Evolutionary conservation across 176 grass and related monocot genomes (phyloP).

Genomic region (Alopecurus myosuroides): DNA sequence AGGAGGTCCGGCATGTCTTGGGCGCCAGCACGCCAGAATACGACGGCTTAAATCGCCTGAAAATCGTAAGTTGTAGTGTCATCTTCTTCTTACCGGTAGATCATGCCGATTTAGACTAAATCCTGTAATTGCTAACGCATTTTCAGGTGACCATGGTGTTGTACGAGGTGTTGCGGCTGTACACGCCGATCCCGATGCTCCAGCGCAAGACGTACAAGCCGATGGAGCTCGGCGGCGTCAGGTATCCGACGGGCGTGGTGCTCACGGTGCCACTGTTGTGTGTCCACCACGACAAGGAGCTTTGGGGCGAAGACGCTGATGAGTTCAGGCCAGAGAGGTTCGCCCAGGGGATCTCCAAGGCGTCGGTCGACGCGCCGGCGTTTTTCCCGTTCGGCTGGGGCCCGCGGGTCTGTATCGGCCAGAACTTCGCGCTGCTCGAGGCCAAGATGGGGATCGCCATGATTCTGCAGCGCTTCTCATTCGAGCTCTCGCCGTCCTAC

Average conservation of each 20-base stretch:
- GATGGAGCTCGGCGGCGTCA: slow-evolving; percentile 40
- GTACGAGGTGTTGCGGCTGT: slow-evolving; percentile 69
- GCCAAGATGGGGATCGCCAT: slow-evolving; percentile 48
- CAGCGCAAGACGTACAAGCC: slow-evolving; percentile 35
- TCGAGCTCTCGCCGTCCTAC: slow-evolving; percentile 66
- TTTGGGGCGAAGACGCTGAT: slow-evolving; percentile 6
- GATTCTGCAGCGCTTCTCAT: slow-evolving; percentile 62
- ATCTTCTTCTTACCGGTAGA: neutral
- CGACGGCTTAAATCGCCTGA: slow-evolving; percentile 47
- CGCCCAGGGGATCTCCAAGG: slow-evolving; percentile 38
- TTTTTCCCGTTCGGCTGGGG: slow-evolving; percentile 43
- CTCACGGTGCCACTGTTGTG: slow-evolving; percentile 38
- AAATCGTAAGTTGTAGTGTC: slow-evolving; percentile 36
- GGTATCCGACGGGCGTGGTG: slow-evolving; percentile 50
- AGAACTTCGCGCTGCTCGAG: slow-evolving; percentile 42
- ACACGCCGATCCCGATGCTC: slow-evolving; percentile 27
- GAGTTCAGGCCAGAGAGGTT: slow-evolving; percentile 53
- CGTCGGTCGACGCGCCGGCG: neutral
- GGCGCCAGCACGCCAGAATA: slow-evolving; percentile 40
- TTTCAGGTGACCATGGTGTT: slow-evolving; percentile 69
- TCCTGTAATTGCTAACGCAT: neutral
- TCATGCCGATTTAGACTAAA: neutral
- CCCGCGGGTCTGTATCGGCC: slow-evolving; percentile 26
- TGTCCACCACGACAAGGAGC: slow-evolving; percentile 52
- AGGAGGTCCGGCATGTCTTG: slow-evolving; percentile 56